Evolutionary conservation across 805 yeast species (phyloP), one percentile per base, ranked within the genome.

Genomic region (Ogataea haglerorum): DNA sequence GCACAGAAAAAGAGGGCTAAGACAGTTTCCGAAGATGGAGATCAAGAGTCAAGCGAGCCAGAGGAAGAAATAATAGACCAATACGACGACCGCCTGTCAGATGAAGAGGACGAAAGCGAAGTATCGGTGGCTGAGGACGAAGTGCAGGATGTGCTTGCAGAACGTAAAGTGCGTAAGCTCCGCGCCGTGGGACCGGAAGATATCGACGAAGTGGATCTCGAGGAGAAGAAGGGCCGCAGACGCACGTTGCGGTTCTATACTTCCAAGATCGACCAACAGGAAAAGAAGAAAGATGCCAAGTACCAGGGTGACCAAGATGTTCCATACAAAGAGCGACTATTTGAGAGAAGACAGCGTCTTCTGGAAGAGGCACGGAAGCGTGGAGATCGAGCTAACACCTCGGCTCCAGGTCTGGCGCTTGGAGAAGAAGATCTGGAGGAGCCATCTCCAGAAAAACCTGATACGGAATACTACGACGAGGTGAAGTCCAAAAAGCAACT

Each of bases 181-280:
- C 51, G 54, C 21, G 30, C 52, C n/a, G 49, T 51, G 44, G 50
- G 52, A n/a, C 95, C 88, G 56, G 70, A 79, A 21, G 78, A 73
- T 24, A 73, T 85, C 31, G 95, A 85, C 36, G 93, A 80, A 19
- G 80, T 88, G 34, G 98, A 93, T 63, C 73, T 75, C 32, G 95
- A 87, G 56, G 98, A 89, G 43, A 91, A 90, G 68, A 77, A 75
- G 44, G 76, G 80, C 15, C 80, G 95, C 53, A 85, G 82, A 69
- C 78, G 78, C 58, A 75, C 95, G 2, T 76, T 93, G 54, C 81
- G 98, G 46, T 93, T 93, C 79, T 93, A 93, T 73, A 93, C 99
- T 1, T 86, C 98, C 43, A 90, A 91, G 65, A 90, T 93, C 63
- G 96, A 89, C 61, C 95, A 90, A 66, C 82, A 82, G 38, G 80